Percentiles rank a stretch among this genome's conserved stretches.
These are phyloP conservation scores for Collybia mongolica DNA, from an alignment of 768 basidiomycete species.

Conservation along the genomic window DNA sequence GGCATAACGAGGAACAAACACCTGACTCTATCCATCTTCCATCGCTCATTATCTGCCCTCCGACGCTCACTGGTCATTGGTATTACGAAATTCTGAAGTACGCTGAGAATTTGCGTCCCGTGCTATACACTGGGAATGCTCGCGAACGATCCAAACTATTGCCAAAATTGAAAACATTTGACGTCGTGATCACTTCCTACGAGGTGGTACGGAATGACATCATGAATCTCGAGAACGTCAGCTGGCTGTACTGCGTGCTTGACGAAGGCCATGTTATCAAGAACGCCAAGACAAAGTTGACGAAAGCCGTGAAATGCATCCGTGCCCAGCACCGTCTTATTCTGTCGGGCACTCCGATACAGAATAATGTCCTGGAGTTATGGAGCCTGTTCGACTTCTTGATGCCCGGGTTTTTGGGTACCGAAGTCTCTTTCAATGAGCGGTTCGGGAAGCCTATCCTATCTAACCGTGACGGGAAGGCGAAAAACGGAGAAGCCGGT, in stretches of 20 bases:
- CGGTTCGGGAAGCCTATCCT: slow-evolving; percentile 95
- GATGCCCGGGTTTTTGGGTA: slow-evolving; percentile 99
- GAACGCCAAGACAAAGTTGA: slow-evolving; percentile 97
- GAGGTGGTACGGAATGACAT: slow-evolving; percentile 98
- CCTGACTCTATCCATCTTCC: slow-evolving; percentile 85
- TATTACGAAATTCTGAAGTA: slow-evolving; percentile 97
- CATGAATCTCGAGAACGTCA: slow-evolving; percentile 61
- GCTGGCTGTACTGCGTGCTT: slow-evolving; percentile 95
- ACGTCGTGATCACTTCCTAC: slow-evolving; percentile 96
- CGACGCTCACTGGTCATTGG: slow-evolving; percentile 98
- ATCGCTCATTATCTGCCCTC: slow-evolving; percentile 94
- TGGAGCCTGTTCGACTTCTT: slow-evolving; percentile 99
- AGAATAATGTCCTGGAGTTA: slow-evolving; percentile 96
- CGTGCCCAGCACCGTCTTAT: slow-evolving; percentile 92
- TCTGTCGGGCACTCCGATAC: slow-evolving; percentile 96
- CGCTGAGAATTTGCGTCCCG: slow-evolving; percentile 75
- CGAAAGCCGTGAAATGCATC: slow-evolving; percentile 91
- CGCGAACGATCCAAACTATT: slow-evolving; percentile 75
- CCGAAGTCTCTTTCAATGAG: slow-evolving; percentile 91
- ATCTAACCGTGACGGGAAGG: slow-evolving; percentile 92
- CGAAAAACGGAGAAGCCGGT: slow-evolving; percentile 95
- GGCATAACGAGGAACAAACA: slow-evolving; percentile 60
- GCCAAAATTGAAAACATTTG: slow-evolving; percentile 63
- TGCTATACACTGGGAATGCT: slow-evolving; percentile 87
- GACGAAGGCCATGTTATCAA: slow-evolving; percentile 99